Conservation (phyloP, 1,284 basidiomycete genomes). For the Ganoderma leucocontextum region DNA sequence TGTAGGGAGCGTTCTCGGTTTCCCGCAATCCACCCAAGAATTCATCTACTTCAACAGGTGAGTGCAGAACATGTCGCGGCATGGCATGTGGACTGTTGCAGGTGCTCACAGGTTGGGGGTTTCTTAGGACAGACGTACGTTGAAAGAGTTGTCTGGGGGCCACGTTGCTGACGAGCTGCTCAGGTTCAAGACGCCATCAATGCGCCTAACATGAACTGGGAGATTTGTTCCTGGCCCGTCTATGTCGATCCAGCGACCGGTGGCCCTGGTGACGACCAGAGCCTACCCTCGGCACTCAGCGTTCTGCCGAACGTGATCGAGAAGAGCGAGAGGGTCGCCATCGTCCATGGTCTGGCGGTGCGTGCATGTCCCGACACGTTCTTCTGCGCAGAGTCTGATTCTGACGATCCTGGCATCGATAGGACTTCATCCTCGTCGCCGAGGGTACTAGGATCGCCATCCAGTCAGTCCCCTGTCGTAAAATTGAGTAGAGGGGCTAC, state of each 20-base stretch:
- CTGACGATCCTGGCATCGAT: slow-evolving; percentile 2
- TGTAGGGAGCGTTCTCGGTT: slow-evolving; percentile 63
- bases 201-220: slow-evolving; percentile 65
- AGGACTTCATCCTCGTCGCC: slow-evolving; percentile 64
- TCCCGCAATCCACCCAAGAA: slow-evolving; percentile 60
- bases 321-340: slow-evolving; percentile 48
- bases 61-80: neutral
- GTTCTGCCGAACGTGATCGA: slow-evolving; percentile 51
- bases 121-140: slow-evolving; percentile 48
- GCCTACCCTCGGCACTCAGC: slow-evolving; percentile 48
- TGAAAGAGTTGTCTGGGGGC: neutral
- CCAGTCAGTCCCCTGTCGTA: slow-evolving; percentile 48
- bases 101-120: neutral
- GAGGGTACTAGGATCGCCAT: slow-evolving; percentile 67
- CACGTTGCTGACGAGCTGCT: neutral
- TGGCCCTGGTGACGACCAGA: slow-evolving; percentile 43
- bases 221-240: slow-evolving; percentile 52
- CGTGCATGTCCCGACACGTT: neutral
- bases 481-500: neutral
- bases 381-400: neutral
- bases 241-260: slow-evolving; percentile 52
- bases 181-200: slow-evolving; percentile 68
- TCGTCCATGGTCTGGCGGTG: slow-evolving; percentile 41
- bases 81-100: neutral
- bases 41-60: slow-evolving; percentile 51